Evolutionary conservation across 768 basidiomycete species (phyloP), one percentile per base, ranked within the genome.

Genomic region (Termitomyces heimii): DNA sequence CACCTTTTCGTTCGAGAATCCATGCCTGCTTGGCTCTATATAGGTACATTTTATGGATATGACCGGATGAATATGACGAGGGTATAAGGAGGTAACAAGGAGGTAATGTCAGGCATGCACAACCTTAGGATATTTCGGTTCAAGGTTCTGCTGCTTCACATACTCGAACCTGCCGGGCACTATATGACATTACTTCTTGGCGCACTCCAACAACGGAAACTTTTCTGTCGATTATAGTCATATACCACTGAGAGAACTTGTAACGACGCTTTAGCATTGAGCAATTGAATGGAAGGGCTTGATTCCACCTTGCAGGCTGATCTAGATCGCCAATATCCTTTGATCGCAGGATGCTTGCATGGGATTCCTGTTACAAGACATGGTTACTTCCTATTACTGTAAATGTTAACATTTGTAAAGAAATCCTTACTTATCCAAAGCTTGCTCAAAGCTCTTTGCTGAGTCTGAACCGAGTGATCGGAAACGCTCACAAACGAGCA

Each of bases 1-100:
- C 55, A 56, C 45, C 55, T 49, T 54, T 57, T 58, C 57, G 56
- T 55, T 56, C 54, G 24, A 55, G 44, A 52, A 55, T 18, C 50
- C 28, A 31, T 54, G 51, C 51, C 55, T 49, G 16, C 34, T 18
- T 50, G 32, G 49, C 22, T 24, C 20, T 22, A 32, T 47, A 20
- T 48, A 31, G n/a, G 46, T 26, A 29, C 4, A 26, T n/a, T n/a
- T 4, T 16, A 9, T 12, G 46, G 45, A 31, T 47, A 9, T 31
- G 29, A 22, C 13, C 5, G 31, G 13, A n/a, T 8, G 29, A 31
- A 12, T 28, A n/a, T 42, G 16, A 24, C 20, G 10, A 24, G 18
- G 20, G n/a, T n/a, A 5, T 5, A 20, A 20, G 6, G 39, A 43
- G 20, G 20, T 43, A 43, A 5, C 16, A 20, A 20, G 6, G 39